Evolutionary conservation across 2,329 filamentous ascomycete genomes (phyloP).

Genomic region (Botrytis paeoniae): DNA sequence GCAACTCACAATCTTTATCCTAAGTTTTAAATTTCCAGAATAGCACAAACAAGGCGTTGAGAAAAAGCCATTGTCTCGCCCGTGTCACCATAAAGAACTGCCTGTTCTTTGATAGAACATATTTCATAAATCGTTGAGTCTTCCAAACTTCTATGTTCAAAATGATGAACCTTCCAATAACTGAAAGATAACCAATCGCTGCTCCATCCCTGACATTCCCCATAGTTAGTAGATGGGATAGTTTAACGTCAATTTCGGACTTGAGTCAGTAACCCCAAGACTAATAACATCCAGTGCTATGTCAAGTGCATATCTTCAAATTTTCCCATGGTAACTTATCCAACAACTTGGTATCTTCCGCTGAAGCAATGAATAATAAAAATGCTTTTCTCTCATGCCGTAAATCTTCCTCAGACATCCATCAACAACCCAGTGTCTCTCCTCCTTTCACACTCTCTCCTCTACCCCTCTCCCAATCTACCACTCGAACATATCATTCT

Average conservation of each 20-base stretch:
- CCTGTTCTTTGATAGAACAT: background rate
- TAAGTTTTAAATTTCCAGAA: background rate
- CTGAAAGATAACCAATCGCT: background rate
- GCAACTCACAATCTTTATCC: background rate
- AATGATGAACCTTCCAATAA: background rate
- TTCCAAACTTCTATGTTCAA: background rate
- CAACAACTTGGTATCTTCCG: background rate
- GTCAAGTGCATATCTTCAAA: background rate
- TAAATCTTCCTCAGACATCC: background rate
- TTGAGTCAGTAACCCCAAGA: background rate
- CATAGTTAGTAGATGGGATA: background rate
- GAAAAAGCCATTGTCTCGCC: background rate
- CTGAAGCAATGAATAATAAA: background rate
- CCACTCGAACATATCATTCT: background rate
- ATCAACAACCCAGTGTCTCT: too few relatives aligned
- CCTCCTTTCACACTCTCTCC: background rate
- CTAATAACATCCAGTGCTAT: background rate
- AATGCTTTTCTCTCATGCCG: background rate
- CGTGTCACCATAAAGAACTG: background rate
- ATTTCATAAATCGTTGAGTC: background rate
- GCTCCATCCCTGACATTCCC: background rate
- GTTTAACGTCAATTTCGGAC: constrained; percentile 11
- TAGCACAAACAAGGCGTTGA: too few relatives aligned
- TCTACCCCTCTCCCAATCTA: background rate
- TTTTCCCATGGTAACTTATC: background rate